phyloP scores from a whole-genome alignment of 352 stramenopile genomes.

The Pilasporangium apinafurcum region DNA sequence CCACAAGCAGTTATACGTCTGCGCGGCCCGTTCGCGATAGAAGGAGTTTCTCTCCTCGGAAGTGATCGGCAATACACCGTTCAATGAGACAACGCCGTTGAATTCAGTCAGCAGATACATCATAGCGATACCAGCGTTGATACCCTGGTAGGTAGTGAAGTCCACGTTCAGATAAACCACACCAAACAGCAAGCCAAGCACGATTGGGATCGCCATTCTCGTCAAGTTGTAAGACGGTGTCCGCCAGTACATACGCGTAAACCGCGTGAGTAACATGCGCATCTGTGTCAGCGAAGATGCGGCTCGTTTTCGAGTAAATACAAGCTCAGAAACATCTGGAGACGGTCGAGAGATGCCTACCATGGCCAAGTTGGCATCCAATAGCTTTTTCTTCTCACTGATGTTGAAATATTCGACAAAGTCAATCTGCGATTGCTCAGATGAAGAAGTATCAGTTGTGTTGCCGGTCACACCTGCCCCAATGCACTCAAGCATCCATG shows the following conservation, averaged over 20 bases:
- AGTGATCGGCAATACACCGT: conserved; percentile 59
- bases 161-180: conserved; percentile 32
- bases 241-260: conserved; percentile 15
- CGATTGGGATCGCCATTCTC: conserved; percentile 30
- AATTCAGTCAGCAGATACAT: conserved; percentile 68
- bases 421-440: not conserved
- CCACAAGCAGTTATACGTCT: conserved; percentile 57
- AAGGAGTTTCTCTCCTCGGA: conserved; percentile 47
- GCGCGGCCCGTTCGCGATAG: conserved; percentile 66
- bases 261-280: conserved; percentile 4
- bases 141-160: conserved; percentile 32
- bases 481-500: conserved; percentile 82
- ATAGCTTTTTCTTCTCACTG: not conserved
- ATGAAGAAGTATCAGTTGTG: too few relatives aligned
- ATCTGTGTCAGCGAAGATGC: conserved; percentile 3
- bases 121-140: conserved; percentile 26
- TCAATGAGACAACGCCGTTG: conserved; percentile 52
- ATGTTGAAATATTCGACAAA: conserved; percentile 2
- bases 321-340: conserved; percentile 7
- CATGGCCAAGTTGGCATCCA: conserved; percentile 1
- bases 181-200: conserved; percentile 63
- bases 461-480: conserved; percentile 12
- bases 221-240: conserved; percentile 58
- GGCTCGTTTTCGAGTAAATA: conserved; percentile 8
- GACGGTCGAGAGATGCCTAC: conserved; percentile 2